phyloP scores from a whole-genome alignment of 345 rosid species.

The Brassica carinata region DNA sequence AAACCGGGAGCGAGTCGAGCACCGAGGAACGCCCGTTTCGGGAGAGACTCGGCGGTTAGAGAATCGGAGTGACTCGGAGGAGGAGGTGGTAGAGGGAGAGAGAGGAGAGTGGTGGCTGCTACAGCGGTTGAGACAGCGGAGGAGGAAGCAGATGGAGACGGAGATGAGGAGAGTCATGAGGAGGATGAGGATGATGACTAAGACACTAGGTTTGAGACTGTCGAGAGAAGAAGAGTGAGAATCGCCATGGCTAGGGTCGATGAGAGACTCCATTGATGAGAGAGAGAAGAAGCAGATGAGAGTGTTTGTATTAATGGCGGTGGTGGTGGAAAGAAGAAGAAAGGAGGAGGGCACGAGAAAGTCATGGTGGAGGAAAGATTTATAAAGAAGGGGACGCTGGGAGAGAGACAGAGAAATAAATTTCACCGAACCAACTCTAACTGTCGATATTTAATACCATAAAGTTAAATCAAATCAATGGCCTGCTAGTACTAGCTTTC shows the following conservation, averaged over 20 bases:
- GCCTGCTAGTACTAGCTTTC: not conserved
- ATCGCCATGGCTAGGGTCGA: constrained; percentile 23
- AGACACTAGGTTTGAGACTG: constrained; percentile 61
- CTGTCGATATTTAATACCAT: constrained; percentile 28
- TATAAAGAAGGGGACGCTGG: not conserved
- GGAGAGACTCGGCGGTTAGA: constrained; percentile 57
- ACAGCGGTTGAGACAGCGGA: constrained; percentile 72
- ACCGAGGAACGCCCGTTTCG: constrained; percentile 39
- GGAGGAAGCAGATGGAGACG: constrained; percentile 69
- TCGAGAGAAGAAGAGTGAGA: constrained; percentile 41
- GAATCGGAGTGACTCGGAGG: constrained; percentile 30
- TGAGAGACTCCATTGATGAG: constrained; percentile 25
- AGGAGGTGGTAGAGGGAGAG: constrained; percentile 36
- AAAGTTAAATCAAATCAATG: constrained; percentile 21
- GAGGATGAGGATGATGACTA: constrained; percentile 67
- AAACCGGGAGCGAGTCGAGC: constrained; percentile 74
- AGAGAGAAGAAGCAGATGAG: not conserved
- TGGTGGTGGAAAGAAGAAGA: not conserved
- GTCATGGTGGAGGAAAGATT: constrained; percentile 16
- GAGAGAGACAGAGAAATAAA: constrained; percentile 35
- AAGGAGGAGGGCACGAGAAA: constrained; percentile 23
- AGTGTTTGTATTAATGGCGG: constrained; percentile 27
- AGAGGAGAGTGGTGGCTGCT: constrained; percentile 34
- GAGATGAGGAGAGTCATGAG: constrained; percentile 59
- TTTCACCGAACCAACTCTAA: constrained; percentile 36